Evolutionary conservation across 495 filamentous ascomycete genomes (phyloP).

Genomic region (Penicillium daleae): DNA sequence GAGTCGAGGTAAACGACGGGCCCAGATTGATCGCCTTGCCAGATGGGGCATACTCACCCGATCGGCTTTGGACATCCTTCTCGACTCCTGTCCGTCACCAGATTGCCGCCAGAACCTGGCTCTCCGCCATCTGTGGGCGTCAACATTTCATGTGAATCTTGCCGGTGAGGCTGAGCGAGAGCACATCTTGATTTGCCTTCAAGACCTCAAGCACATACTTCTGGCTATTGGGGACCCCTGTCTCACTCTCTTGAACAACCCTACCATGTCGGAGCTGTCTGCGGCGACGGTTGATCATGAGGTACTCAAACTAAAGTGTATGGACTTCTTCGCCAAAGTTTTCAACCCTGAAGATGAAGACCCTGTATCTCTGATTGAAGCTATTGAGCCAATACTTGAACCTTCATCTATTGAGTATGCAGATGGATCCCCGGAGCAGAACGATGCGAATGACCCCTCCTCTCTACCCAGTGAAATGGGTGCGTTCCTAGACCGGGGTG

Average conservation of each 20-base stretch:
- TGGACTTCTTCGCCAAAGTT: slow-evolving; percentile 91
- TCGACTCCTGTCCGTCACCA: slow-evolving; percentile 39
- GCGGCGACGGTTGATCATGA: slow-evolving; percentile 80
- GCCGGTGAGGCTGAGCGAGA: slow-evolving; percentile 70
- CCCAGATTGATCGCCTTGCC: slow-evolving; percentile 69
- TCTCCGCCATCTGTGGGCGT: slow-evolving; percentile 82
- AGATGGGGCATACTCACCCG: slow-evolving; percentile 77
- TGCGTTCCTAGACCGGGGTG: slow-evolving; percentile 79
- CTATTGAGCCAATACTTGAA: slow-evolving; percentile 88
- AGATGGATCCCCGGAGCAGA: slow-evolving; percentile 23
- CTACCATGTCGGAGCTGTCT: slow-evolving; percentile 87
- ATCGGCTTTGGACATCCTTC: slow-evolving; percentile 57
- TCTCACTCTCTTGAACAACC: slow-evolving; percentile 81
- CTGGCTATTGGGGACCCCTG: slow-evolving; percentile 40
- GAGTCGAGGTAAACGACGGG: slow-evolving; percentile 56
- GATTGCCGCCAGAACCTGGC: slow-evolving; percentile 35
- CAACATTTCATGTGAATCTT: slow-evolving; percentile 73
- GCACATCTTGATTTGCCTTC: slow-evolving; percentile 78
- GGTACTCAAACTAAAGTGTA: slow-evolving; percentile 86
- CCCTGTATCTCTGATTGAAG: slow-evolving; percentile 83
- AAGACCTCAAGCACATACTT: slow-evolving; percentile 64
- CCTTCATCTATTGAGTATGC: slow-evolving; percentile 58
- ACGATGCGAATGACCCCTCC: slow-evolving; percentile 21
- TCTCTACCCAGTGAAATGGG: slow-evolving; percentile 69
- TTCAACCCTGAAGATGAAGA: slow-evolving; percentile 70